These are phyloP conservation scores for Corymbia calophylla DNA, from an alignment of 441 rosid species.

Conservation along the genomic window DNA sequence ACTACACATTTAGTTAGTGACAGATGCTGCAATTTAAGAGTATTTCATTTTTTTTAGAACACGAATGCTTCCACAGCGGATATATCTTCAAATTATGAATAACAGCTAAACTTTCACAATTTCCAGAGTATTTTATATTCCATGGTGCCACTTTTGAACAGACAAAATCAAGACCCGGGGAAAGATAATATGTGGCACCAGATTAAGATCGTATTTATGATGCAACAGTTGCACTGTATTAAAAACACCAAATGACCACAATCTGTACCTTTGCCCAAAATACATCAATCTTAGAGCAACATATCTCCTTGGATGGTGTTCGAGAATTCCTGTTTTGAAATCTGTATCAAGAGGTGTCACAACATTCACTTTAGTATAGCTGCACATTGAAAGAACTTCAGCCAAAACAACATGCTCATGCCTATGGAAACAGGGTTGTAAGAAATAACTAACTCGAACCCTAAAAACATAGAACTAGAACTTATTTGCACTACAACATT, in stretches of 20 bases:
- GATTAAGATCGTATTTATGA: neutral
- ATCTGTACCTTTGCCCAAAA: slow-evolving; percentile 72
- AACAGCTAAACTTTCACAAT: neutral
- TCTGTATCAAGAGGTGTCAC: slow-evolving; percentile 3
- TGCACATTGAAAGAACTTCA: neutral
- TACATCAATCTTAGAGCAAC: slow-evolving; percentile 77
- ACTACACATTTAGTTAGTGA: neutral
- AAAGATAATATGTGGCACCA: neutral
- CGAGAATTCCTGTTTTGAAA: slow-evolving; percentile 9
- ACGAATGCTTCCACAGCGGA: neutral
- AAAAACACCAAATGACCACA: neutral
- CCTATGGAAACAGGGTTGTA: neutral
- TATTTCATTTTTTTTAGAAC: neutral
- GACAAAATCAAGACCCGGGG: neutral
- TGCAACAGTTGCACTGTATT: neutral
- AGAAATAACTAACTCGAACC: neutral
- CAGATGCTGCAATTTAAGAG: neutral
- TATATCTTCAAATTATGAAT: neutral
- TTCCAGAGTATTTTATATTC: neutral
- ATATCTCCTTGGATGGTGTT: slow-evolving; percentile 43
- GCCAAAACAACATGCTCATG: neutral
- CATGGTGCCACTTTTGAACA: neutral
- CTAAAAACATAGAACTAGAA: neutral
- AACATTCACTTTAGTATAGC: neutral
- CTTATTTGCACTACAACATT: neutral